Evolutionary conservation across 2,329 filamentous ascomycete species (phyloP).

Genomic region (Aureobasidium zeae): DNA sequence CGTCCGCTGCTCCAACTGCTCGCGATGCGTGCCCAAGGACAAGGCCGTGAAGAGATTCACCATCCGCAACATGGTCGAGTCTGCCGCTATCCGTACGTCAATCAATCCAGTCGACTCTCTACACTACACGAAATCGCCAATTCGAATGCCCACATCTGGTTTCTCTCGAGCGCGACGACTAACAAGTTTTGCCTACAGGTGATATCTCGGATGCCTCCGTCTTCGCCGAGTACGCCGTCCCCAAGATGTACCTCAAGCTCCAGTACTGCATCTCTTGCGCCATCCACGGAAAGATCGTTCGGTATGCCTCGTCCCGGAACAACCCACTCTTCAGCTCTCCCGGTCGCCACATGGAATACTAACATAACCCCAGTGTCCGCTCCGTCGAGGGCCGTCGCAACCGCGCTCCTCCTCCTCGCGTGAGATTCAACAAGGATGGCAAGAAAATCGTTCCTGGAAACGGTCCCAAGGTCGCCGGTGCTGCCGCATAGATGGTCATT

Average conservation of each 20-base stretch:
- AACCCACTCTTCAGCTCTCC: background rate
- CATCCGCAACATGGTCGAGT: slow-evolving; percentile 99
- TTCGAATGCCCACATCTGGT: background rate
- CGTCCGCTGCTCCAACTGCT: slow-evolving; percentile 87
- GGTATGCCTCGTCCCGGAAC: slow-evolving; percentile 57
- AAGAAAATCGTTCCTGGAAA: slow-evolving; percentile 97
- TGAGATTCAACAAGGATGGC: slow-evolving; percentile 99
- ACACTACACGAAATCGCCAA: background rate
- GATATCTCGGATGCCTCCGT: slow-evolving; percentile 99
- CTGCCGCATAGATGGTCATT: slow-evolving; percentile 23
- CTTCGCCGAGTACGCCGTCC: slow-evolving; percentile 97
- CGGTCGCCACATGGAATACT: slow-evolving; percentile 18
- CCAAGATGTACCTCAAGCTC: slow-evolving; percentile 99
- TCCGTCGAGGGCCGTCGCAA: slow-evolving; percentile 96
- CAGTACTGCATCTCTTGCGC: slow-evolving; percentile 99
- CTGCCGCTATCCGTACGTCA: slow-evolving; percentile 94
- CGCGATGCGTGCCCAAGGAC: slow-evolving; percentile 82
- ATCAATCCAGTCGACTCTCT: slow-evolving; percentile 36
- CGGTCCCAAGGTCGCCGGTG: slow-evolving; percentile 52
- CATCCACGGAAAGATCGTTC: slow-evolving; percentile 99
- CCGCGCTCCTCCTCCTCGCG: slow-evolving; percentile 92
- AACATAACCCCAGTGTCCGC: slow-evolving; percentile 62
- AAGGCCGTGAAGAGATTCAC: slow-evolving; percentile 99
- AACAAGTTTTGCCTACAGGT: slow-evolving; percentile 51
- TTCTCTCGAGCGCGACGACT: slow-evolving; percentile 2